phyloP scores from a whole-genome alignment of 2,329 filamentous ascomycete genomes.

The Hypoxylon sp. region DNA sequence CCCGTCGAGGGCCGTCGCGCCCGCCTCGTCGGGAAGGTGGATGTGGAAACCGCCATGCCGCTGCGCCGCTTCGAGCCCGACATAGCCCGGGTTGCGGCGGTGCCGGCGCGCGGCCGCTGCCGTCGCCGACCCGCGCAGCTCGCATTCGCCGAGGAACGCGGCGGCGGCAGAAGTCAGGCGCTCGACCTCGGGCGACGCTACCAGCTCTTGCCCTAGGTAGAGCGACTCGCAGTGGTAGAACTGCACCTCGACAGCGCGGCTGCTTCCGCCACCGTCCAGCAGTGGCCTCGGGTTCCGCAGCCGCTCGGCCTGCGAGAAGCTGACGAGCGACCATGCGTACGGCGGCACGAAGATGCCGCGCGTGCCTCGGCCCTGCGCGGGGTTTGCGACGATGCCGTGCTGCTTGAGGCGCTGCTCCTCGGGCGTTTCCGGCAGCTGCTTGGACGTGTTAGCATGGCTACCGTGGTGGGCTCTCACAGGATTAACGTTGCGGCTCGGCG shows the following conservation, averaged over 20 bases:
- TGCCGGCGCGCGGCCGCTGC: no score
- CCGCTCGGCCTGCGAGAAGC: not conserved
- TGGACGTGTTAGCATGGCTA: not conserved
- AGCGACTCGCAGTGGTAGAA: slow-evolving; percentile 20
- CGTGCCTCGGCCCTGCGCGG: slow-evolving; percentile 1
- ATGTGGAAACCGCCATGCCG: slow-evolving; percentile 17
- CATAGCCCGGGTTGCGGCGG: slow-evolving; percentile 15
- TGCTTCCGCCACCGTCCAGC: not conserved
- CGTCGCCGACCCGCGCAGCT: not conserved
- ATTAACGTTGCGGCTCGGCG: no score
- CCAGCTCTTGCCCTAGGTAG: not conserved
- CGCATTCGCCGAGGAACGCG: slow-evolving; percentile 25
- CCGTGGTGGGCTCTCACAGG: not conserved
- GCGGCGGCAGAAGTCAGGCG: slow-evolving; percentile 10
- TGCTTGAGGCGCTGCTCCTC: not conserved
- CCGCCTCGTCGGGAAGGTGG: slow-evolving; percentile 21
- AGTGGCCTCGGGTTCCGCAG: not conserved
- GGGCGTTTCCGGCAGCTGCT: not conserved
- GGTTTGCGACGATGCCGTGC: not conserved
- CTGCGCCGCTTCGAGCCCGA: slow-evolving; percentile 9
- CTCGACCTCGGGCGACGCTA: not conserved
- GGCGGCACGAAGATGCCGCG: slow-evolving; percentile 24
- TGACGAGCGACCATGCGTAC: not conserved
- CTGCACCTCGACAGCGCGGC: slow-evolving; percentile 8
- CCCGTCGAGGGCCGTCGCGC: not conserved